Conservation (phyloP, 768 basidiomycete species). For the Tricholoma saponaceum region DNA sequence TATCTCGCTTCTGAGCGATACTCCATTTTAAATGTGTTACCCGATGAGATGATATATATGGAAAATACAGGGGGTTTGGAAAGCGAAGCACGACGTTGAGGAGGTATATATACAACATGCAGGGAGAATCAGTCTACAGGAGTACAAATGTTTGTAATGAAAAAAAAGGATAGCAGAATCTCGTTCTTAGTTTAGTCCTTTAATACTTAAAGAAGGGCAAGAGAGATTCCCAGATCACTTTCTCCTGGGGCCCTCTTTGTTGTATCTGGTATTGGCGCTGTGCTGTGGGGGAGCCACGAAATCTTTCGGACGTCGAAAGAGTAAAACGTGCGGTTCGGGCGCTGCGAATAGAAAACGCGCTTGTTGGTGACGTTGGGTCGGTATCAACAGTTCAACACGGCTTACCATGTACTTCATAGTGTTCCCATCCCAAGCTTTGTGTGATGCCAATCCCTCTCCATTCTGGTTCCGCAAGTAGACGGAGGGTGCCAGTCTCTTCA, state of each 20-base stretch:
- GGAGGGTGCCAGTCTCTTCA: constrained; percentile 70
- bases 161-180: not conserved
- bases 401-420: constrained; percentile 94
- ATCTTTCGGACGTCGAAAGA: constrained; percentile 82
- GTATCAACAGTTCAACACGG: constrained; percentile 1
- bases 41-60: not conserved
- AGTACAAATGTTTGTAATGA: not conserved
- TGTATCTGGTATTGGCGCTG: constrained; percentile 30
- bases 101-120: constrained; percentile 3
- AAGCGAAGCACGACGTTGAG: constrained; percentile 9
- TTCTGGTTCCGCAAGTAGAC: constrained; percentile 81
- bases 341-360: constrained; percentile 37
- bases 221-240: constrained; percentile 28
- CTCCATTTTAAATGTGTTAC: not conserved
- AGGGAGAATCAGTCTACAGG: constrained; percentile 9
- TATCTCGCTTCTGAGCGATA: constrained; percentile 43
- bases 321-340: constrained; percentile 90
- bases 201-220: constrained; percentile 5
- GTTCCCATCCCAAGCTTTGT: constrained; percentile 95
- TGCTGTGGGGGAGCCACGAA: constrained; percentile 52
- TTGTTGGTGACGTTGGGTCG: not conserved
- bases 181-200: not conserved
- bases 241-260: constrained; percentile 30
- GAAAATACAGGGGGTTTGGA: constrained; percentile 6
- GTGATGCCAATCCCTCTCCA: constrained; percentile 97